These are phyloP conservation scores for Daedalea quercina DNA, from an alignment of 768 basidiomycete genomes.

Conservation along the genomic window DNA sequence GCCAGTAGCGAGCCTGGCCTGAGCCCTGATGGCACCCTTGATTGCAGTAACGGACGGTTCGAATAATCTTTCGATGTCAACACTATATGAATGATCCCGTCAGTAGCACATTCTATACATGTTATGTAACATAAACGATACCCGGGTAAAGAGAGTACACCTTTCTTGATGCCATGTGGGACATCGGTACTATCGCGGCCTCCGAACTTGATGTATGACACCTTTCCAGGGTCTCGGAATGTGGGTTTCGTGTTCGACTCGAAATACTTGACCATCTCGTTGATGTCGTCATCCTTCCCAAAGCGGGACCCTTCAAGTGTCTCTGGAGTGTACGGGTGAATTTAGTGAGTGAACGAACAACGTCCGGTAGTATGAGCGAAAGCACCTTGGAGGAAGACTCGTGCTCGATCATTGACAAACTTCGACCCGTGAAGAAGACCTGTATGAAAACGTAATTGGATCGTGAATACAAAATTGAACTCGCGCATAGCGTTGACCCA, in stretches of 20 bases:
- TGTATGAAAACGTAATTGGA: slow-evolving; percentile 7
- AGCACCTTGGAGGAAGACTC: slow-evolving; percentile 25
- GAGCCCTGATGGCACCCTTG: too few species aligned
- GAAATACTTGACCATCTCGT: slow-evolving; percentile 30
- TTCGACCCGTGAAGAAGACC: slow-evolving; percentile 37
- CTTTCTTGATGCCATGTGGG: slow-evolving; percentile 30
- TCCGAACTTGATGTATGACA: slow-evolving; percentile 37
- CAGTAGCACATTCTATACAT: too few species aligned
- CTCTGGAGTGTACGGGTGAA: slow-evolving; percentile 10
- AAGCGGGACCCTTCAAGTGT: slow-evolving; percentile 26
- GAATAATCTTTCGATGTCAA: too few species aligned
- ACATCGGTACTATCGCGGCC: slow-evolving; percentile 31
- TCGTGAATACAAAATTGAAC: too few species aligned
- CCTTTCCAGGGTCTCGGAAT: slow-evolving; percentile 32
- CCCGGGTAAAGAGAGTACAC: slow-evolving; percentile 34
- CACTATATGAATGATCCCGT: too few species aligned
- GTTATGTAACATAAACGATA: too few species aligned
- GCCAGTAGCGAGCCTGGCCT: too few species aligned
- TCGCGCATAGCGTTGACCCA: too few species aligned
- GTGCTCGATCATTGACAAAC: slow-evolving; percentile 30
- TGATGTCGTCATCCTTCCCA: slow-evolving; percentile 26
- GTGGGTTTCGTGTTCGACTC: slow-evolving; percentile 35
- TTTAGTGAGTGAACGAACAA: not conserved
- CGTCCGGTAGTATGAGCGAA: not conserved
- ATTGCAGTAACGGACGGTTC: too few species aligned